Conservation (phyloP, 306 rosid genomes). For the Cicer yamashitae region DNA sequence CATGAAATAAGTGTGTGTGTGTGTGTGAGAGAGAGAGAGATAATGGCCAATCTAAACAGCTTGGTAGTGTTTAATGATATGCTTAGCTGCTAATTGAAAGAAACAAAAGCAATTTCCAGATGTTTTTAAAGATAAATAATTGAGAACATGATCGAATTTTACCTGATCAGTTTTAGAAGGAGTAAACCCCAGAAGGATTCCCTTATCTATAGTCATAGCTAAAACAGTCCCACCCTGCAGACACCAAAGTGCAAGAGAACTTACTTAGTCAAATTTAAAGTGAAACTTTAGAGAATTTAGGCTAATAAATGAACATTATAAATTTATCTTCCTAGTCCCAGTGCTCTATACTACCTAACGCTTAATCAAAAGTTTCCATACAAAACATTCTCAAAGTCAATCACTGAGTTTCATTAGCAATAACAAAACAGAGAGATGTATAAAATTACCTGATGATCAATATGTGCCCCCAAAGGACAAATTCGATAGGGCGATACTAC, state of each 20-base stretch:
- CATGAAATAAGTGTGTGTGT: slow-evolving; percentile 10
- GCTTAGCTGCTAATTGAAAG: slow-evolving; percentile 34
- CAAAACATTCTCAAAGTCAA: slow-evolving; percentile 14
- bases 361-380: not conserved
- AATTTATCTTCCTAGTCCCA: slow-evolving; percentile 10
- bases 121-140: slow-evolving; percentile 22
- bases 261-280: slow-evolving; percentile 17
- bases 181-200: slow-evolving; percentile 87
- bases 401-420: slow-evolving; percentile 28
- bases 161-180: slow-evolving; percentile 78
- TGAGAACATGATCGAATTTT: slow-evolving; percentile 29
- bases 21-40: not conserved
- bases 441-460: slow-evolving; percentile 88
- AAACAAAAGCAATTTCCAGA: slow-evolving; percentile 22
- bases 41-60: slow-evolving; percentile 2
- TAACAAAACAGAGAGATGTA: slow-evolving; percentile 27
- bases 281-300: slow-evolving; percentile 1
- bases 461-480: slow-evolving; percentile 97
- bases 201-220: slow-evolving; percentile 85
- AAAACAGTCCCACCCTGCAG: slow-evolving; percentile 88
- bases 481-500: slow-evolving; percentile 93
- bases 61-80: not conserved
- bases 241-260: slow-evolving; percentile 24
- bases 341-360: not conserved
- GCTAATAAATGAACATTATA: slow-evolving; percentile 1